These are phyloP conservation scores for Trichoderma arundinaceum DNA, from an alignment of 2,329 filamentous ascomycete species.

Conservation along the genomic window DNA sequence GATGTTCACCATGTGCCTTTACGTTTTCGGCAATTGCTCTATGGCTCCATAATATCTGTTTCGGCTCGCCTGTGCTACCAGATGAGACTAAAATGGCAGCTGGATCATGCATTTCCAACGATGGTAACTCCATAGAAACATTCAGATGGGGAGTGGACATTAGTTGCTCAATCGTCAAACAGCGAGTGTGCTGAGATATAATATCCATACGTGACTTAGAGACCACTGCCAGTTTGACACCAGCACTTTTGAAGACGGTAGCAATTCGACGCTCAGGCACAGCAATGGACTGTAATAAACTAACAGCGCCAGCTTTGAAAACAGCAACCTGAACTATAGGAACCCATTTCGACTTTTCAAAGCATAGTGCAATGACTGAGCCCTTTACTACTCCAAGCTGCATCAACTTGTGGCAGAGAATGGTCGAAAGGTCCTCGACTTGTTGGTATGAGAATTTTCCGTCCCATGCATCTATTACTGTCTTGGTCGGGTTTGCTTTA, in stretches of 20 bases:
- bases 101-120: conserved; percentile 12
- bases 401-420: conserved; percentile 3
- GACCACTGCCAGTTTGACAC: conserved; percentile 17
- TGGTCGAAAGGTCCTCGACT: conserved; percentile 19
- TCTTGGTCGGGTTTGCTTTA: neutral
- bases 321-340: conserved; percentile 14
- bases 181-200: neutral
- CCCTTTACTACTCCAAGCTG: conserved; percentile 8
- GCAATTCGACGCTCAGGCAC: conserved; percentile 19
- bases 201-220: conserved; percentile 10
- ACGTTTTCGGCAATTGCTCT: conserved; percentile 2
- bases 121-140: neutral
- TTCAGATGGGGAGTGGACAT: neutral
- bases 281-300: conserved; percentile 12
- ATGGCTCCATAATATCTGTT: conserved; percentile 27
- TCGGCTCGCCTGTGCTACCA: conserved; percentile 28
- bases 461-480: conserved; percentile 25
- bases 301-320: conserved; percentile 23
- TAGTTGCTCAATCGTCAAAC: conserved; percentile 1
- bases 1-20: conserved; percentile 2
- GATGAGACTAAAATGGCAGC: conserved; percentile 26
- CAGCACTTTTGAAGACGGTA: conserved; percentile 9
- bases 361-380: conserved; percentile 22
- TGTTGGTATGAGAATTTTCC: conserved; percentile 19
- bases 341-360: conserved; percentile 25